phyloP scores from a whole-genome alignment of 1,284 basidiomycete genomes.

The Trichosporon sp. region DNA sequence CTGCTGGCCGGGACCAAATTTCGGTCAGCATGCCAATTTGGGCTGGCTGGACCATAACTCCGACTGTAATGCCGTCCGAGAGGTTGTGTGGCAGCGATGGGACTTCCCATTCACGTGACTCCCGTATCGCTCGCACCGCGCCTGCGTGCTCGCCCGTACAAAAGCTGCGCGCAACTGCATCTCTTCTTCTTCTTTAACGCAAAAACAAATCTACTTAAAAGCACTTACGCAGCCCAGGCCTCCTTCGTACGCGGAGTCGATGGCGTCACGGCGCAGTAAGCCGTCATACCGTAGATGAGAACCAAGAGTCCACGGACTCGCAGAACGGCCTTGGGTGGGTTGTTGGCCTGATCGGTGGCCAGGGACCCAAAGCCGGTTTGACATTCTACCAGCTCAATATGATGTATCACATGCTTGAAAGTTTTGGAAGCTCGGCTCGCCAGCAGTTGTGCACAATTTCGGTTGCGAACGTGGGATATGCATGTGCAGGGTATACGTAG shows the following conservation, averaged over 20 bases:
- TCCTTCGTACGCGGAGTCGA: slow-evolving; percentile 18
- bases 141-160: not conserved
- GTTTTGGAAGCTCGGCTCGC: not conserved
- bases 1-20: too few relatives aligned
- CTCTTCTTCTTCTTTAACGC: slow-evolving; percentile 1
- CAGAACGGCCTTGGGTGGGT: slow-evolving; percentile 42
- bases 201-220: slow-evolving; percentile 35
- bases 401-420: not conserved
- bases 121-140: not conserved
- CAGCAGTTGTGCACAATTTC: not conserved
- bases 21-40: too few relatives aligned
- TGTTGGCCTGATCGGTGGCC: slow-evolving; percentile 24
- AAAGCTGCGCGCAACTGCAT: not conserved
- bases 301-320: slow-evolving; percentile 8
- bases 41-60: too few relatives aligned
- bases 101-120: not conserved
- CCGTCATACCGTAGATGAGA: slow-evolving; percentile 43
- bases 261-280: slow-evolving; percentile 15
- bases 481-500: slow-evolving; percentile 22
- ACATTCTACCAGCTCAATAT: slow-evolving; percentile 20
- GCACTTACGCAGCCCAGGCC: slow-evolving; percentile 24
- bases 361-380: slow-evolving; percentile 41
- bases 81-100: not conserved
- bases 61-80: too few relatives aligned
- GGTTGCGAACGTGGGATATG: slow-evolving; percentile 13